Evolutionary conservation across 192 early-diverging fungal genomes (phyloP).

Genomic region (Backusella australiensis): DNA sequence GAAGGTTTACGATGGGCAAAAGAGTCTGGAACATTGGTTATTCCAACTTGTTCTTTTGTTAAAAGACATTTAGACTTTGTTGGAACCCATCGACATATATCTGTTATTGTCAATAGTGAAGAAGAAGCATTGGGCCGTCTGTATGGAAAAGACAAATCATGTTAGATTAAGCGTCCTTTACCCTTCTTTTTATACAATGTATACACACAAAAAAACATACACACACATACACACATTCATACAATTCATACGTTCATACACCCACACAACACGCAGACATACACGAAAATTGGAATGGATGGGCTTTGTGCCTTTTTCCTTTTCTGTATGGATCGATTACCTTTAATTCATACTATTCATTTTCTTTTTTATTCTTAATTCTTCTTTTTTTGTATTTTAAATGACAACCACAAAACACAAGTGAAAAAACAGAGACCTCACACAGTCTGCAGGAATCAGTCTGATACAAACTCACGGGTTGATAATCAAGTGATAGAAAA

Average conservation of each 20-base stretch:
- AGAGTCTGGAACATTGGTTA: constrained; percentile 5
- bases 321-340: not conserved
- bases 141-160: not conserved
- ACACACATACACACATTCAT: not conserved
- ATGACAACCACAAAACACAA: not conserved
- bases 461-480: constrained; percentile 1
- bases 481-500: constrained; percentile 2
- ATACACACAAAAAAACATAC: not conserved
- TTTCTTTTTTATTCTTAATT: not conserved
- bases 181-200: not conserved
- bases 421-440: not conserved
- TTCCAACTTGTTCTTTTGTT: constrained; percentile 26
- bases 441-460: not conserved
- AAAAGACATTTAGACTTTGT: constrained; percentile 11
- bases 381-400: not conserved
- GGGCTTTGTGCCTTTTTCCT: not conserved
- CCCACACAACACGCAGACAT: not conserved
- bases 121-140: not conserved
- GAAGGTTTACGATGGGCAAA: constrained; percentile 19
- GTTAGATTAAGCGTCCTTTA: not conserved
- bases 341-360: not conserved
- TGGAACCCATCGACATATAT: not conserved
- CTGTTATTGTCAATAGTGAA: not conserved
- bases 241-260: not conserved
- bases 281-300: not conserved